Evolutionary conservation across 1,139 yeast genomes (phyloP), one percentile per base, ranked within the genome.

Genomic region (Lodderomyces beijingensis): DNA sequence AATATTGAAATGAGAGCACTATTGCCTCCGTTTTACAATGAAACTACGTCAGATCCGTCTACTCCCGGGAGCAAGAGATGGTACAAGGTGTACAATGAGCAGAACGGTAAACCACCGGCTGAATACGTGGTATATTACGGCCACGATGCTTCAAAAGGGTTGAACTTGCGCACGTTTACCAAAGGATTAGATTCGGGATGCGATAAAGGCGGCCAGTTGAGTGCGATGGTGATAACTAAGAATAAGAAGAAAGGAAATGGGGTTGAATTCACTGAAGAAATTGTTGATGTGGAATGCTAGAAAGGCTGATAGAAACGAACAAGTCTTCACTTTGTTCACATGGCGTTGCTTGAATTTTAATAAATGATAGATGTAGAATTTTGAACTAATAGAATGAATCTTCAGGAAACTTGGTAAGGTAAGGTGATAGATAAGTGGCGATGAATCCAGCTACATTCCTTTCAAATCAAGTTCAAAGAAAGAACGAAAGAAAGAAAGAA

Each of bases 131-230:
- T 87, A 1, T 78, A 76, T 47, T 89, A 89, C 51, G 97, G 97
- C 1, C 97, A 89, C 51, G 94, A 85, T 53, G 94, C 96, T 3
- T 68, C 77, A 36, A 63, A 79, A 37, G 96, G 96, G 0, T 69
- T 89, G 30, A 77, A 74, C 37, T 44, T 81, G 32, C 71, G 74
- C 42, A 70, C 73, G 40, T 86, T 65, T 54, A 69, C 95, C 4
- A 77, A 73, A 46, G 97, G 96, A 0, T 59, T 89, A 26, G 97
- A 89, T 51, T 65, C 86, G 8, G 85, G 85, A 2, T 89, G 97
- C 59, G 84, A 78, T 42, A 71, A 74, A 40, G 96, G 96, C 3
- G 81, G 77, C 8, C 54, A 68, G 36, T 65, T 89, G 38, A 71
- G 81, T 25, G 94, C 93, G 0, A 60, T 79, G 54, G 71, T 83